Base-by-base conservation (phyloP, 495 filamentous ascomycete species). In the Aspergillus avenaceus region DNA sequence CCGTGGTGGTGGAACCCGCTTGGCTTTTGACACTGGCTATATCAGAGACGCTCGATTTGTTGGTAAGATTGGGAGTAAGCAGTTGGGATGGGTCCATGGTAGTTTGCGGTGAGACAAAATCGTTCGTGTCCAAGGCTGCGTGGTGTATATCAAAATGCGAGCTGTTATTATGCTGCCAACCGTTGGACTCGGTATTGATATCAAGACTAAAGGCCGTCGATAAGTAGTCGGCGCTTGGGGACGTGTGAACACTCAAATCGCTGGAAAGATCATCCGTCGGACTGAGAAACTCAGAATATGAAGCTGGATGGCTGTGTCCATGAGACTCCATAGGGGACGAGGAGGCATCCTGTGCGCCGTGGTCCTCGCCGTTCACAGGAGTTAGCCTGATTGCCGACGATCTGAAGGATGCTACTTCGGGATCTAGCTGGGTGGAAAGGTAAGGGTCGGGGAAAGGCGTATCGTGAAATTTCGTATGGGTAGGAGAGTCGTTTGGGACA, bases 361-460 rank as follows among this genome's bases (percentile, higher is more conserved):
- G 50, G 22, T 54, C 55, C 5, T 53, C 53, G 12, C 36, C 51
- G 13, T 48, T 53, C 14, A 56, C 52, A 1, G 69, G 65, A 2
- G 70, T 72, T 16, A 69, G 36, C 32, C 65, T 63, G 47, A 74
- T 67, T 0, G 61, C 66, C 27, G 58, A 53, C n/a, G 64, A 62
- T 44, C 61, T 60, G 26, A 74, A 69, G 14, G 56, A 66, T 6
- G 61, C 55, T 55, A 72, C 67, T 21, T 75, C 72, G 0, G 65
- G 69, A 49, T 74, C 72, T 9, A 63, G 66, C 7, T 63, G 55
- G 14, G 67, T 61, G 4, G 69, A 72, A 6, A 73, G 63, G 53
- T 73, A 75, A 21, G 68, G 67, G 38, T 75, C 69, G 21, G 46
- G 47, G 21, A 55, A 44, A 18, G 47, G 47, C 19, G 46, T 16